phyloP scores from a whole-genome alignment of 2,329 filamentous ascomycete genomes.

The Alternaria arbusti region DNA sequence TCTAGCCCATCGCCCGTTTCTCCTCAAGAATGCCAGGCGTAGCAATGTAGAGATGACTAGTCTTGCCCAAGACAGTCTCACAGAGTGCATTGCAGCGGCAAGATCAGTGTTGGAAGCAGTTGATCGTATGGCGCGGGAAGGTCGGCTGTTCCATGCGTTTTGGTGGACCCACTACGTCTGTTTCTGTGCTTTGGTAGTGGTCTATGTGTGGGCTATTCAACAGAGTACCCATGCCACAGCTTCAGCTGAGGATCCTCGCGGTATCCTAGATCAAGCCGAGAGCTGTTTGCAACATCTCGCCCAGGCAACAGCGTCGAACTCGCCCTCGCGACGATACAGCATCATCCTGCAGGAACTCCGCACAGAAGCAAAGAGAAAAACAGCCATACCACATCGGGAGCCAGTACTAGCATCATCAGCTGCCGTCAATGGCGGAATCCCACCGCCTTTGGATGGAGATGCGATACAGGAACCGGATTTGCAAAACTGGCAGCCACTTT shows the following conservation, averaged over 20 bases:
- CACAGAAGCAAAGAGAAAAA: constrained; percentile 45
- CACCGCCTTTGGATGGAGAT: background rate
- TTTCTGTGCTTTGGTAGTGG: constrained; percentile 57
- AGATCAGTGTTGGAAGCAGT: constrained; percentile 47
- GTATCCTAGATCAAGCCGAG: constrained; percentile 53
- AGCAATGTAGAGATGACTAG: constrained; percentile 25
- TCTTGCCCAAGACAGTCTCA: constrained; percentile 48
- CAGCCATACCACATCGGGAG: constrained; percentile 16
- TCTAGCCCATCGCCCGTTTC: constrained; percentile 42
- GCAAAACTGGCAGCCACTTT: constrained; percentile 27
- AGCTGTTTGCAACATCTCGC: constrained; percentile 55
- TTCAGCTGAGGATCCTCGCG: constrained; percentile 11
- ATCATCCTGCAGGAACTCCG: constrained; percentile 57
- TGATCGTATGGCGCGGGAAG: constrained; percentile 49
- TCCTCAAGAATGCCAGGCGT: constrained; percentile 26
- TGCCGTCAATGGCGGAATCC: background rate
- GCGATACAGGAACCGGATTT: background rate
- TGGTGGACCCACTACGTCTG: constrained; percentile 60
- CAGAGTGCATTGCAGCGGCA: constrained; percentile 54
- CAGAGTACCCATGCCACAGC: constrained; percentile 20
- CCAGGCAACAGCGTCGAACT: constrained; percentile 55
- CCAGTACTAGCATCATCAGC: background rate
- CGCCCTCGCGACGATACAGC: constrained; percentile 55
- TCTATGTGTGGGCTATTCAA: constrained; percentile 58
- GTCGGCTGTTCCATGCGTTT: constrained; percentile 51